Conservation (phyloP, 257 asterid species). For the Przewalskia tangutica region DNA sequence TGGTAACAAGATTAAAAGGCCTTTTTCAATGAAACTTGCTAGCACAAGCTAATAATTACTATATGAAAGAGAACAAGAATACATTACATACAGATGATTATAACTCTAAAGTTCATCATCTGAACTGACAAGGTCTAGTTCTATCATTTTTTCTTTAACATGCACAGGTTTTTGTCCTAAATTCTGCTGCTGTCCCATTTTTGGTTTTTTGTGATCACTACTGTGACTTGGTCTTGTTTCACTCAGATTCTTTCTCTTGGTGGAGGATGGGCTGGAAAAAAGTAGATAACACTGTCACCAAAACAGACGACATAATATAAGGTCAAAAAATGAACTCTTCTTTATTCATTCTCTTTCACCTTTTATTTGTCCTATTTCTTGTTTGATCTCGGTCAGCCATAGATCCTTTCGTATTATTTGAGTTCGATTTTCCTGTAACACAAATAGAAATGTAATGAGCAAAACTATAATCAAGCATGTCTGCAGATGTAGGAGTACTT, state of each 20-base stretch:
- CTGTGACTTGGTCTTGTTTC: conserved; percentile 33
- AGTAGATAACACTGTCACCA: conserved; percentile 13
- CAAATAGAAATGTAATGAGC: background rate
- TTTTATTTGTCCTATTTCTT: conserved; percentile 24
- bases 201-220: conserved; percentile 44
- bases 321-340: background rate
- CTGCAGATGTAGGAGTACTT: background rate
- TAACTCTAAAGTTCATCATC: conserved; percentile 55
- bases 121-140: conserved; percentile 64
- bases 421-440: conserved; percentile 30
- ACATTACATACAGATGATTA: background rate
- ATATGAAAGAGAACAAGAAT: background rate
- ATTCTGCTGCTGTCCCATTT: conserved; percentile 25
- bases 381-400: conserved; percentile 24
- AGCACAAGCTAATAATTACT: background rate
- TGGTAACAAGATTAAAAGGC: background rate
- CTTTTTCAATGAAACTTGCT: background rate
- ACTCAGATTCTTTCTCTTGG: conserved; percentile 12
- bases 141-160: conserved; percentile 66
- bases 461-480: background rate
- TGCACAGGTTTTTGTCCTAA: conserved; percentile 19
- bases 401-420: conserved; percentile 20
- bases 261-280: conserved; percentile 15
- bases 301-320: background rate
- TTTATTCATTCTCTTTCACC: conserved; percentile 22